Evolutionary conservation across 106 monocot genomes (phyloP), one percentile per base, ranked within the genome.

Genomic region (Dioscorea dumetorum): DNA sequence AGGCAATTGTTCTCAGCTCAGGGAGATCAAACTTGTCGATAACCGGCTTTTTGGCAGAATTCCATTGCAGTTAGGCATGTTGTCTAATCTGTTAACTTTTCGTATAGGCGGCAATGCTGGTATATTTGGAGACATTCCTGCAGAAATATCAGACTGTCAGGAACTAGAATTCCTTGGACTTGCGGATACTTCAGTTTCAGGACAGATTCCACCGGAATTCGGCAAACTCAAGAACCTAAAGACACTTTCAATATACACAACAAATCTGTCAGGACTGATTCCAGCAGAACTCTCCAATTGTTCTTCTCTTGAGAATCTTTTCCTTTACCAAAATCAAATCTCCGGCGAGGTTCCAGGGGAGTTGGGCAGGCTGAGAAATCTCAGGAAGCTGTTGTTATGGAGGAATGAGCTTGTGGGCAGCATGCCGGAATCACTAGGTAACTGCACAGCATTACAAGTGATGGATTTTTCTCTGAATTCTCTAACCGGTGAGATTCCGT

Each of bases 51-150:
- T 57, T 11, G 73, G 73, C 12, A 33, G 13, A 56, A 35, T 73
- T 57, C 73, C 73, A 32, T 33, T 64, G 18, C 33, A 56, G 56
- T 19, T 64, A 11, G 73, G 64, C 22, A 7, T 1, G 35, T 23
- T 73, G 21, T 24, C 56, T 16, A 0, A 20, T 48, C 22, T 73
- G 2, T 54, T 62, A 23, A 65, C 23, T 20, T 73, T 73, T 22
- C 73, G 73, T 12, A 64, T 64, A 0, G 73, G 73, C 11, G 73
- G 73, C 31, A 73, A 73, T 52, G 11, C 64, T 4, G 73, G 73
- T 17, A 64, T 73, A 33, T 50, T 14, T 17, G 73, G 73, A 33
- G 64, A 64, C 56, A 73, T 73, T 33, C 73, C 73, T 24, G 10
- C 56, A 13, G 51, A 57, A 14, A 73, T 73, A 31, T 64, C 73